These are phyloP conservation scores for Hypoxylon perforatum DNA, from an alignment of 495 filamentous ascomycete genomes.

Conservation along the genomic window DNA sequence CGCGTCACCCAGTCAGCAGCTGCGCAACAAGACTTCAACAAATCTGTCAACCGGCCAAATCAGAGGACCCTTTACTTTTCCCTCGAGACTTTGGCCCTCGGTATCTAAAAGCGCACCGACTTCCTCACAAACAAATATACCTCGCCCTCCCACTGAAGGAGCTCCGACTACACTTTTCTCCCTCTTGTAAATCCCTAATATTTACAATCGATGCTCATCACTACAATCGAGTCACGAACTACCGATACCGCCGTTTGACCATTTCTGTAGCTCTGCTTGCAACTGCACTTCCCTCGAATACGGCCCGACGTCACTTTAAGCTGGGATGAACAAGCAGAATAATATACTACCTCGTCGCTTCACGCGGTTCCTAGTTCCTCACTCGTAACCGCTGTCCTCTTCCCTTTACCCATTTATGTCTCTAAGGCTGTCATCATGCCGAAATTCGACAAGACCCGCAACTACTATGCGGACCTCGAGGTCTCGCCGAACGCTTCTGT, in stretches of 20 bases:
- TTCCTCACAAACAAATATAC: no score
- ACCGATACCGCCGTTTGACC: no score
- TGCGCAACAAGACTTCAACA: background rate
- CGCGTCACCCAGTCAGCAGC: no score
- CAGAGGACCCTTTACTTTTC: background rate
- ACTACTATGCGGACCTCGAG: conserved; percentile 91
- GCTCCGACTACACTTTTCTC: no score
- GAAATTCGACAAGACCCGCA: conserved; percentile 74
- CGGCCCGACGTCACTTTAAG: background rate
- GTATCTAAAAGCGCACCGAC: no score
- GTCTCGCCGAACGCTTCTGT: conserved; percentile 69
- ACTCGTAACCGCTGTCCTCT: conserved; percentile 1
- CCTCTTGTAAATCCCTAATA: no score
- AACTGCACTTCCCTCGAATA: no score
- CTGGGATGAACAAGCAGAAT: conserved; percentile 16
- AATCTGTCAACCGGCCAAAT: background rate
- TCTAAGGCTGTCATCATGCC: conserved; percentile 67
- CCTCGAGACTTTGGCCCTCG: no score
- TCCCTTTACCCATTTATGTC: background rate
- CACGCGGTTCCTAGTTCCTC: conserved; percentile 2
- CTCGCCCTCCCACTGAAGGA: no score
- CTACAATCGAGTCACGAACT: no score
- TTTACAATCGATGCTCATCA: no score
- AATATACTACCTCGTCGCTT: conserved; percentile 2
- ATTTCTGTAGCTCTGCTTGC: no score